Base-by-base conservation (phyloP, 2,329 filamentous ascomycete genomes). In the Apiospora kogelbergensis region DNA sequence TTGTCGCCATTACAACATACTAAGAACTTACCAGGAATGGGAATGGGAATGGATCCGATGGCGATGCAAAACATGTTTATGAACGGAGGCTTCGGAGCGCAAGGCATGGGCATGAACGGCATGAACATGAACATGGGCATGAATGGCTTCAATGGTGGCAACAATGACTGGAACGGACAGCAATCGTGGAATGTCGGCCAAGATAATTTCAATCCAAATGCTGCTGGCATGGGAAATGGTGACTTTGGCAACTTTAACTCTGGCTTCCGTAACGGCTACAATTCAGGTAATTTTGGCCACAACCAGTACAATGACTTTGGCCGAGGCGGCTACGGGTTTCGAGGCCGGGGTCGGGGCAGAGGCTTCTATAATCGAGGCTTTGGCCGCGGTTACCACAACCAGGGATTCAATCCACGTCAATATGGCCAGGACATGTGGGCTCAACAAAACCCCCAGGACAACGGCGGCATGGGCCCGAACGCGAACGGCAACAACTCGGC, bases 171-270 rank as follows among this genome's bases (percentile, higher is more conserved):
- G 91, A 92, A 91, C 86, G 87, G 87, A 85, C 91, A 91, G 84
- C 90, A 93, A 84, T 89, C 90, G 86, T 94, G 91, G 91, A 92
- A 91, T 90, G 89, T 89, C 86, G 89, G 89, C 86, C 91, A 92
- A 91, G 91, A 93, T 93, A 94, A 93, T 91, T 93, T 89, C 90
- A 94, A 90, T 90, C 88, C 89, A 92, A 93, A 89, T 92, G 90
- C 89, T 88, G 88, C 89, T 87, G 89, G 90, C 86, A 93, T 93
- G 88, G 90, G 89, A 83, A 86, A 87, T 86, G 90, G 90, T 92
- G 91, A 93, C 84, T 93, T 88, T 89, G 91, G 91, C 84, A 87
- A 88, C 84, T 90, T 91, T 89, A 91, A 92, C 86, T 86, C 89
- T 86, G 90, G 90, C 84, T 93, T 88, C 86, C 87, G 88, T 82